These are phyloP conservation scores for Fusarium poae DNA, from an alignment of 2,329 filamentous ascomycete species.

Conservation along the genomic window DNA sequence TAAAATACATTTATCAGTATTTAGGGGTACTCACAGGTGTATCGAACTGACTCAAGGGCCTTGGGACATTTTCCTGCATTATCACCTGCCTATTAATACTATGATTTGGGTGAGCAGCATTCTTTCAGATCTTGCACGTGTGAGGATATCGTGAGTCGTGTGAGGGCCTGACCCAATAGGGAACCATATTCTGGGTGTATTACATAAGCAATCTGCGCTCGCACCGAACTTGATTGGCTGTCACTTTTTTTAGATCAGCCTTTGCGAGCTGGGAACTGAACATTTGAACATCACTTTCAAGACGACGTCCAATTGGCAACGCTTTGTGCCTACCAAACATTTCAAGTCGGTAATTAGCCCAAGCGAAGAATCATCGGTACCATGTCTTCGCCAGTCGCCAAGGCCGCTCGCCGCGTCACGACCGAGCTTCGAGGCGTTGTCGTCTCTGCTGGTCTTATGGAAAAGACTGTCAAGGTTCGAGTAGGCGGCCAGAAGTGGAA, in stretches of 20 bases:
- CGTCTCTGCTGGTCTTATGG: constrained; percentile 81
- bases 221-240: constrained; percentile 37
- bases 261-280: constrained; percentile 13
- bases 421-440: constrained; percentile 76
- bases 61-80: neutral
- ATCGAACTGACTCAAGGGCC: neutral
- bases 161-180: constrained; percentile 29
- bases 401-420: constrained; percentile 59
- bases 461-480: constrained; percentile 83
- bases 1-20: neutral
- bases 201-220: constrained; percentile 34
- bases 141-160: constrained; percentile 23
- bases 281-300: constrained; percentile 21
- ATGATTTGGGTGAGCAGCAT: neutral
- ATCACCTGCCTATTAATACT: neutral
- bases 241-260: constrained; percentile 42
- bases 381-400: constrained; percentile 58
- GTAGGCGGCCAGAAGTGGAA: constrained; percentile 81
- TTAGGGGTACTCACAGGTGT: neutral
- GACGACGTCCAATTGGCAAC: constrained; percentile 30
- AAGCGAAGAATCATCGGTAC: neutral
- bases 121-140: constrained; percentile 7
- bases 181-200: neutral
- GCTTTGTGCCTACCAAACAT: constrained; percentile 11
- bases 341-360: neutral